phyloP scores from a whole-genome alignment of 225 moss, liverwort and hornwort genomes.

The Pseudoscleropodium purum region DNA sequence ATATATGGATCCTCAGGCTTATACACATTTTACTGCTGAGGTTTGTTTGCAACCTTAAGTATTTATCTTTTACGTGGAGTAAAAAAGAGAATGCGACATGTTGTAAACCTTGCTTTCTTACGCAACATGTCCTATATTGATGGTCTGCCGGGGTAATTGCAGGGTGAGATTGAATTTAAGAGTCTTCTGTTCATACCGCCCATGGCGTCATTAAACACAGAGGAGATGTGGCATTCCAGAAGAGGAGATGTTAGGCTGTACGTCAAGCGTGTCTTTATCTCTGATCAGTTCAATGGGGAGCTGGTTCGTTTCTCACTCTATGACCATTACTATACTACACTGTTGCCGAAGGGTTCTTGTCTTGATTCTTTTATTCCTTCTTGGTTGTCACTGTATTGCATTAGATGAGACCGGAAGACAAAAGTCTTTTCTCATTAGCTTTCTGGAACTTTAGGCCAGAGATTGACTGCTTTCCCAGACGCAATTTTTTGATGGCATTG shows the following conservation, averaged over 20 bases:
- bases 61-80: background rate
- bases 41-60: conserved; percentile 14
- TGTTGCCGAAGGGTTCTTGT: background rate
- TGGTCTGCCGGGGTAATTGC: background rate
- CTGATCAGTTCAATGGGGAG: conserved; percentile 52
- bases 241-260: conserved; percentile 48
- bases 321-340: background rate
- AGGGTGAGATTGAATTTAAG: conserved; percentile 61
- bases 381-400: background rate
- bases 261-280: conserved; percentile 59
- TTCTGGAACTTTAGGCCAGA: background rate
- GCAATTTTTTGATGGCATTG: background rate
- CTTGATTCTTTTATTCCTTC: background rate
- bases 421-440: background rate
- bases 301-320: conserved; percentile 29
- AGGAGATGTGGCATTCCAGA: conserved; percentile 39
- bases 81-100: background rate
- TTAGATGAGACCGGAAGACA: background rate
- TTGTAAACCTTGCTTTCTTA: background rate
- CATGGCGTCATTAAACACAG: conserved; percentile 30
- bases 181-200: conserved; percentile 43
- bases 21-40: conserved; percentile 86
- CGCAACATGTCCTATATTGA: background rate
- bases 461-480: background rate
- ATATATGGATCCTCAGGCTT: conserved; percentile 88